Evolutionary conservation across 179 eudicot species (phyloP).

Genomic region (Silene coronaria): DNA sequence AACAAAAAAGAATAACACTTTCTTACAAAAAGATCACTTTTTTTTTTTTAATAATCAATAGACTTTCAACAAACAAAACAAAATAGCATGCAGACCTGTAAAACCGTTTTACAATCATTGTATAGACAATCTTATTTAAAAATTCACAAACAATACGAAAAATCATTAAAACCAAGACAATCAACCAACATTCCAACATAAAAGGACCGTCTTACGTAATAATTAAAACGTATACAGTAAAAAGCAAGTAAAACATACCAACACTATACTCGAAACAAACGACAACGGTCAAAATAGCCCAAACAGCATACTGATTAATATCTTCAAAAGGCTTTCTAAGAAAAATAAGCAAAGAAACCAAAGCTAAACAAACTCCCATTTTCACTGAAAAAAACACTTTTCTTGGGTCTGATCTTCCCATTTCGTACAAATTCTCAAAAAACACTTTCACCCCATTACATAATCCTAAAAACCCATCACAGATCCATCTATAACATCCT

Average conservation of each 20-base stretch:
- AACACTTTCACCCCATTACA: conserved; percentile 18
- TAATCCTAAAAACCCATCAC: conserved; percentile 17
- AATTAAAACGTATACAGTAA: no score
- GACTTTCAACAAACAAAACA: not conserved
- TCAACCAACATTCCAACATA: no score
- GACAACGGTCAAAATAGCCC: conserved; percentile 32
- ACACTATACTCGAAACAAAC: conserved; percentile 36
- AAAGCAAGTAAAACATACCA: conserved; percentile 17
- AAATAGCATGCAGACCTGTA: not conserved
- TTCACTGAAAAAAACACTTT: conserved; percentile 28
- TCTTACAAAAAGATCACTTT: not conserved
- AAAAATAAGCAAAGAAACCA: conserved; percentile 32
- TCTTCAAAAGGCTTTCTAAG: conserved; percentile 21
- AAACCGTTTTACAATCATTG: no score
- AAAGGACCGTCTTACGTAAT: not conserved
- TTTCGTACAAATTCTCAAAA: conserved; percentile 16
- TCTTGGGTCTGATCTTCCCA: conserved; percentile 32
- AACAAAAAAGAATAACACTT: not conserved
- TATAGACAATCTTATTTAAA: no score
- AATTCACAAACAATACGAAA: no score
- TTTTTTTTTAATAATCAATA: not conserved
- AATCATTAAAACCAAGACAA: not conserved
- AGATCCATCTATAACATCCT: conserved; percentile 22
- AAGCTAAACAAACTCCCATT: conserved; percentile 25
- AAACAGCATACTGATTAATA: conserved; percentile 27